Evolutionary conservation across 306 rosid species (phyloP).

Genomic region (Crotalaria pallida): DNA sequence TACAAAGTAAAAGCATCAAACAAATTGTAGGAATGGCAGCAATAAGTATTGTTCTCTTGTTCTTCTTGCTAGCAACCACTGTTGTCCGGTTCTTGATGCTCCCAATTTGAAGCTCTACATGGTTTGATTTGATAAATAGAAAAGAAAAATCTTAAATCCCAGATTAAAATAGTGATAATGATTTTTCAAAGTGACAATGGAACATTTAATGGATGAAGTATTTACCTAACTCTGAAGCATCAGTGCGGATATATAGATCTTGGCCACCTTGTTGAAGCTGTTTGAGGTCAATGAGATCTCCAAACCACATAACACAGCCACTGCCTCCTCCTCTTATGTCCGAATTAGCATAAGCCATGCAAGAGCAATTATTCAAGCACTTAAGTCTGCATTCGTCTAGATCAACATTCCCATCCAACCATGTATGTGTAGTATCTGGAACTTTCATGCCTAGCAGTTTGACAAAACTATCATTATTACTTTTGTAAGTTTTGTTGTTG

Average conservation of each 20-base stretch:
- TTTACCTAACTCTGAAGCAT: conserved; percentile 37
- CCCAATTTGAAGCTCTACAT: not conserved
- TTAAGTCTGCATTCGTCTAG: not conserved
- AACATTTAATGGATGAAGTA: too few relatives aligned
- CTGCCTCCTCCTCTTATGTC: not conserved
- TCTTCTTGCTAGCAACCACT: not conserved
- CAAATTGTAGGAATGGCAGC: not conserved
- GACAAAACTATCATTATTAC: too few relatives aligned
- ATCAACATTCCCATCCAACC: not conserved
- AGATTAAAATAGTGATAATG: not conserved
- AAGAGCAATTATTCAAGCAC: not conserved
- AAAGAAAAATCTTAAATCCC: not conserved
- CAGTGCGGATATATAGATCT: conserved; percentile 19
- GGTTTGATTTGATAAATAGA: not conserved
- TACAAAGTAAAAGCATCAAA: not conserved
- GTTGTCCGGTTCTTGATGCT: not conserved
- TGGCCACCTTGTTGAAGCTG: not conserved
- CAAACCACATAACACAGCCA: not conserved
- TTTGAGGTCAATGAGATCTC: not conserved
- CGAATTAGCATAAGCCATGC: not conserved
- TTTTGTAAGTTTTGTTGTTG: not conserved
- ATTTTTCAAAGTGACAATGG: not conserved
- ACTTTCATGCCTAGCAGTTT: too few relatives aligned
- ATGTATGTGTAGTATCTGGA: not conserved
- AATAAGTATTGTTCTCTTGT: not conserved